These are phyloP conservation scores for Singerocomus rubriflavus DNA, from an alignment of 1,284 basidiomycete genomes.

Conservation along the genomic window DNA sequence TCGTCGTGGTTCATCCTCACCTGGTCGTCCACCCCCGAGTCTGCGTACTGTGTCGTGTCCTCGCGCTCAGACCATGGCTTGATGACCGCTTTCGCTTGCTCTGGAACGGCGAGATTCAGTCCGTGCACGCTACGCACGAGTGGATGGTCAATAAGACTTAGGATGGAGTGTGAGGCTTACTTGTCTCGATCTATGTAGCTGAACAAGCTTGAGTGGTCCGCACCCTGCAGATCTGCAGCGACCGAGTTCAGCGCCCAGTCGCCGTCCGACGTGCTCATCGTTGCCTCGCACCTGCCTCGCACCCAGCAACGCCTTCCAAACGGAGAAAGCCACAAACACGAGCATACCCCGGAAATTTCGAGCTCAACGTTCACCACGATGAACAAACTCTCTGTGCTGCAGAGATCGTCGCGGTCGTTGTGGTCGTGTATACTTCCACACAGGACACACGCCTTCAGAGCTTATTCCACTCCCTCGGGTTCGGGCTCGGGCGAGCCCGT, in stretches of 20 bases:
- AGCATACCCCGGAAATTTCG: slow-evolving; percentile 12
- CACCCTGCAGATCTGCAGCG: slow-evolving; percentile 31
- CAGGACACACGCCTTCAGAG: slow-evolving; percentile 5
- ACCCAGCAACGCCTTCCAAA: slow-evolving; percentile 10
- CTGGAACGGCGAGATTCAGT: slow-evolving; percentile 71
- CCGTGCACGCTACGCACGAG: slow-evolving; percentile 62
- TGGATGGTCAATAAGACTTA: slow-evolving; percentile 3
- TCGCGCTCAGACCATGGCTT: slow-evolving; percentile 80
- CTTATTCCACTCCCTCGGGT: slow-evolving; percentile 16
- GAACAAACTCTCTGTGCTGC: slow-evolving; percentile 22
- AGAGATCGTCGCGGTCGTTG: slow-evolving; percentile 5
- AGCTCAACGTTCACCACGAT: slow-evolving; percentile 8
- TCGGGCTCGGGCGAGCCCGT: slow-evolving; percentile 5
- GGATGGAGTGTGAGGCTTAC: slow-evolving; percentile 37
- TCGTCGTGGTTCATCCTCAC: slow-evolving; percentile 36
- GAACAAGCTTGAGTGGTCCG: slow-evolving; percentile 58
- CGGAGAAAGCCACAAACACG: slow-evolving; percentile 10
- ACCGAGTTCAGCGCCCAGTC: slow-evolving; percentile 20
- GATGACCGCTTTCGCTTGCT: slow-evolving; percentile 69
- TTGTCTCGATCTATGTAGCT: slow-evolving; percentile 66
- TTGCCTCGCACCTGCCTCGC: slow-evolving; percentile 1
- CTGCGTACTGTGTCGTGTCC: slow-evolving; percentile 58
- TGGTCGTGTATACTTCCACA: slow-evolving; percentile 5
- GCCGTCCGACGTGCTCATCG: slow-evolving; percentile 16
- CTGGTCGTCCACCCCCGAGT: slow-evolving; percentile 79